Base-by-base conservation (phyloP, 805 yeast species). In the Scheffersomyces amazonensis region DNA sequence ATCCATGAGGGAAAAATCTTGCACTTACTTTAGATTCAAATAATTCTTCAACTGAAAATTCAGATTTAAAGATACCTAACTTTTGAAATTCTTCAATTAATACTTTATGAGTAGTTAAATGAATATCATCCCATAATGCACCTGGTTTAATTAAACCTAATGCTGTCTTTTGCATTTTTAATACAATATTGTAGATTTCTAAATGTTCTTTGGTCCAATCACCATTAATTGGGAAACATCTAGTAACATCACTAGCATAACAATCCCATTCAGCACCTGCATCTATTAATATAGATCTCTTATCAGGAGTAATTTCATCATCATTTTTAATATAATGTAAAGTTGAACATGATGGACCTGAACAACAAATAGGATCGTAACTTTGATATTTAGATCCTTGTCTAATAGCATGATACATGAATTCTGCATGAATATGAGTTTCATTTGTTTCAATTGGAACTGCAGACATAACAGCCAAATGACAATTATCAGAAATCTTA, bases 221-320 rank as follows among this genome's bases (percentile, higher is more conserved):
- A 5, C 99, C 99, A 44, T 71, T 76, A 39, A 88, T 80, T 20
- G 99, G 99, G 77, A 89, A 91, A 56, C 95, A 86, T 57, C 99
- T 77, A 12, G 99, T 93, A 31, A 93, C 96, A 58, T 91, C 99
- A 31, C 88, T 73, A 2, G 96, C 90, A 61, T 91, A 91, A 58
- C 87, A 81, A 47, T 78, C 77, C 96, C 97, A 91, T 63, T 91
- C 98, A 2, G 96, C 96, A 39, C 99, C 99, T 7, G 98, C 97
- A 66, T 91, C 99, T 37, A 91, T 82, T 44, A 91, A 73, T 10
- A 91, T 74, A 5, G 90, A 75, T 33, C 76, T 78, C 52, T 79
- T 81, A 3, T 72, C 65, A 36, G 78, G 83, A 6, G 44, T 43
- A 12, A 61, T 51, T 3, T 60, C 68, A 16, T 58, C 69, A 52